Base-by-base conservation (phyloP, 257 asterid genomes). In the Salvia miltiorrhiza region DNA sequence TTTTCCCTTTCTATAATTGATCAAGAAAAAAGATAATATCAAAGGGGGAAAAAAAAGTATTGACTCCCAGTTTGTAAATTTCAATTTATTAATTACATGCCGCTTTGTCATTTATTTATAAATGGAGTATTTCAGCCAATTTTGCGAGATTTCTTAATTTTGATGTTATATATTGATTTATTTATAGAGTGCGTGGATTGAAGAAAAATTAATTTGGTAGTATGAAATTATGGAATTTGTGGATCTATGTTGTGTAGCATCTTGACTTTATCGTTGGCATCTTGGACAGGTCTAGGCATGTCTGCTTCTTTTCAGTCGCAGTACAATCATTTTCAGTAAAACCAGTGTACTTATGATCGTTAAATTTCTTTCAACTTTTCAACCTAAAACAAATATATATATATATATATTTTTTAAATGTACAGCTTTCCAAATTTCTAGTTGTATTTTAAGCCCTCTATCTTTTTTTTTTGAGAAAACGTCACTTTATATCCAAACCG, bases 271-370 rank as follows among this genome's bases (percentile, higher is more conserved):
- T 13, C 28, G 67, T 19, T 44, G 58, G 60, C 67, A 70, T 40
- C 13, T 30, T 16, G 47, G 49, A 17, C 61, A 20, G 21, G 40
- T 52, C 39, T 62, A 14, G 32, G 32, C 61, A 60, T 47, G 61
- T 56, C 63, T 9, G 26, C 63, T 21, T 49, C 71, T 58, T 68
- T 57, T 19, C 43, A 37, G 49, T 45, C 44, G 7, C 35, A 58
- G 82, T 67, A 73, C 83, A 20, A 63, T 75, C 73, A 49, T 76
- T 73, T 72, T 59, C 79, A 67, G 54, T 47, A 63, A 44, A 58
- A 76, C 65, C 69, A 77, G 63, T 62, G 82, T 77, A 74, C 85
- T 81, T 68, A 43, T 28, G 24, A 11, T 40, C 55, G 63, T 48
- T 70, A 60, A 73, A 54, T 28, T 62, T 62, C 58, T 43, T 70